Percentiles rank a stretch among this genome's conserved stretches.
phyloP scores from a whole-genome alignment of 2,329 filamentous ascomycete species.

The Colletotrichum tanaceti region DNA sequence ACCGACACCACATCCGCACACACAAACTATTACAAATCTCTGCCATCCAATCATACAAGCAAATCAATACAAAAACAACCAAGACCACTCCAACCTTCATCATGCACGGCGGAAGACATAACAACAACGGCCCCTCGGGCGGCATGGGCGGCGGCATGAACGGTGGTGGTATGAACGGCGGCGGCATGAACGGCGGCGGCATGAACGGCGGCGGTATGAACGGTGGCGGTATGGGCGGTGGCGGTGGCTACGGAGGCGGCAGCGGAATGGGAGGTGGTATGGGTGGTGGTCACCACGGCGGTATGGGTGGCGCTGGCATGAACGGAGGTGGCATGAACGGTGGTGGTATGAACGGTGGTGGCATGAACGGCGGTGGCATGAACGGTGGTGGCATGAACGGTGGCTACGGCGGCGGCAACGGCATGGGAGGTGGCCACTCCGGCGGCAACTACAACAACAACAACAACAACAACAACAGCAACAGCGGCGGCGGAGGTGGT shows the following conservation, averaged over 20 bases:
- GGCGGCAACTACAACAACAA: neutral
- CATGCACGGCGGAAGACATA: conserved; percentile 36
- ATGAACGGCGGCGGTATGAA: neutral
- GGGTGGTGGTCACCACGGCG: neutral
- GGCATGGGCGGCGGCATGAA: conserved; percentile 22
- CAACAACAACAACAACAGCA: neutral
- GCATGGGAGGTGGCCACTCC: neutral
- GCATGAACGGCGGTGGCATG: conserved; percentile 1
- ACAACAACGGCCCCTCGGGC: conserved; percentile 35
- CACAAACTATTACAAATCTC: no score
- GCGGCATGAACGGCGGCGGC: conserved; percentile 18
- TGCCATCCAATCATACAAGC: neutral
- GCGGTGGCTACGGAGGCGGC: neutral
- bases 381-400: neutral
- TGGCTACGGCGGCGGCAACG: neutral
- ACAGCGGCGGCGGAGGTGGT: conserved; percentile 16
- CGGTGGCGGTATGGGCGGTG: conserved; percentile 16
- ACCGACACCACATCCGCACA: neutral
- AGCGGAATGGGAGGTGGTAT: conserved; percentile 20
- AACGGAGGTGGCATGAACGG: neutral
- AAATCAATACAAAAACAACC: neutral
- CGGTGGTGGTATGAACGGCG: conserved; percentile 20
- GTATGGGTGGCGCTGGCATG: neutral
- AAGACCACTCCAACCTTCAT: neutral
- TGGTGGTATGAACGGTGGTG: neutral